Evolutionary conservation across 2,329 filamentous ascomycete species (phyloP), one percentile per base, ranked within the genome.

Genomic region (Fusarium sp.): DNA sequence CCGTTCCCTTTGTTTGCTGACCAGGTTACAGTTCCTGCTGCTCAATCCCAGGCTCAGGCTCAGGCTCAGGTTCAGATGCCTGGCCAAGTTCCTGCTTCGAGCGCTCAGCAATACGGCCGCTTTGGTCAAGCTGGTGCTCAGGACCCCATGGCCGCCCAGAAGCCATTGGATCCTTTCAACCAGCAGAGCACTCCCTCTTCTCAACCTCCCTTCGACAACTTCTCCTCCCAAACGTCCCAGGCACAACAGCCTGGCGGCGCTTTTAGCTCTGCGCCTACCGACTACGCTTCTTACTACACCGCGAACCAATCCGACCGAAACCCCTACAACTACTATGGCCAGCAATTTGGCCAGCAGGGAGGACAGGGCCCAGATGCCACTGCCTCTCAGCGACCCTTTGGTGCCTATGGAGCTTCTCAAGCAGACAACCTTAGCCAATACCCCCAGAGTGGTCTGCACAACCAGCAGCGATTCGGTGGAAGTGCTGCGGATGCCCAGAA

Each of bases 201-300:
- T 45, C 83, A 85, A 68, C 82, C 77, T 63, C 91, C 91, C 63
- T 90, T 88, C 75, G 91, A 93, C 79, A 81, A 82, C 80, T 87
- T 87, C 80, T 82, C 85, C 53, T 80, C 82, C 38, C 88, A 90
- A 76, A 87, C 88, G 71, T 84, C 89, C 10, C 88, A 89, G 77
- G 84, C 88, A 34, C 84, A 85, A 70, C 88, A 89, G 73, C 87
- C 88, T 67, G 88, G 86, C 74, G 90, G 86, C 51, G 87, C 87
- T 32, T 92, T 92, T 81, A 93, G 90, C 74, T 92, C 92, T 56
- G 91, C 90, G 22, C 91, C 91, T 16, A 88, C 85, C 79, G 94
- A 97, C 71, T 97, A 93, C 81, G 91, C 92, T 22, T 91, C 91
- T 8, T 97, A 97, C 83, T 97, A 97, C 80, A 93, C 92, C 6